A percentile compares a stretch with the other conserved stretches of the same genome.
These are phyloP conservation scores for Thoreauomyces humboldtii DNA, from an alignment of 192 early-diverging fungal species.

Conservation along the genomic window DNA sequence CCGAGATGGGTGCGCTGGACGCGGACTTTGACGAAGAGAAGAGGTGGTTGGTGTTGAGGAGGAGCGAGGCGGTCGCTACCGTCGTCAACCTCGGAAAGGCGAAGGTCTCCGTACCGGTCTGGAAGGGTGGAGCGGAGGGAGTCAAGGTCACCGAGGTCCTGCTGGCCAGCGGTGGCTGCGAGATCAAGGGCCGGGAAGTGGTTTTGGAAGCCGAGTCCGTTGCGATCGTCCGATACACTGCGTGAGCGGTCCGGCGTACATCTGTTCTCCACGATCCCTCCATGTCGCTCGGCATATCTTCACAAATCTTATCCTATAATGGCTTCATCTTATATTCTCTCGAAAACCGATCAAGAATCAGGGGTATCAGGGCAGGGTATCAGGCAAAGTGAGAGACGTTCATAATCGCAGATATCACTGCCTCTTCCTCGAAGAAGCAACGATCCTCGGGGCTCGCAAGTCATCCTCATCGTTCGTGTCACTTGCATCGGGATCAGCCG, in stretches of 20 bases:
- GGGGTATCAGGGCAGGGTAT: background rate
- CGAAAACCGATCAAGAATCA: background rate
- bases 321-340: background rate
- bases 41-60: constrained; percentile 17
- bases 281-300: no score
- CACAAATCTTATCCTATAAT: background rate
- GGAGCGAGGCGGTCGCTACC: constrained; percentile 15
- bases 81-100: constrained; percentile 23
- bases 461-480: no score
- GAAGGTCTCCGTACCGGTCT: constrained; percentile 6
- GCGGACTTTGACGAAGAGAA: constrained; percentile 7
- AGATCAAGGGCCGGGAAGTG: constrained; percentile 7
- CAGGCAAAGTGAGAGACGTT: no score
- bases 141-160: constrained; percentile 8
- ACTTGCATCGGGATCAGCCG: no score
- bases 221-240: constrained; percentile 11
- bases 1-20: constrained; percentile 12
- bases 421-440: no score
- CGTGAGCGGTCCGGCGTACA: background rate
- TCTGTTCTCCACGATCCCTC: background rate
- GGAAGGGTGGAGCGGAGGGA: background rate
- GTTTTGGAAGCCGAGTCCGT: constrained; percentile 17
- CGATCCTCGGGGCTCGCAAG: no score
- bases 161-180: background rate
- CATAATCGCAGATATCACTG: no score